Percentiles rank a stretch among this genome's conserved stretches.
phyloP scores from a whole-genome alignment of 495 filamentous ascomycete species.

The Polyplosphaeria fusca region DNA sequence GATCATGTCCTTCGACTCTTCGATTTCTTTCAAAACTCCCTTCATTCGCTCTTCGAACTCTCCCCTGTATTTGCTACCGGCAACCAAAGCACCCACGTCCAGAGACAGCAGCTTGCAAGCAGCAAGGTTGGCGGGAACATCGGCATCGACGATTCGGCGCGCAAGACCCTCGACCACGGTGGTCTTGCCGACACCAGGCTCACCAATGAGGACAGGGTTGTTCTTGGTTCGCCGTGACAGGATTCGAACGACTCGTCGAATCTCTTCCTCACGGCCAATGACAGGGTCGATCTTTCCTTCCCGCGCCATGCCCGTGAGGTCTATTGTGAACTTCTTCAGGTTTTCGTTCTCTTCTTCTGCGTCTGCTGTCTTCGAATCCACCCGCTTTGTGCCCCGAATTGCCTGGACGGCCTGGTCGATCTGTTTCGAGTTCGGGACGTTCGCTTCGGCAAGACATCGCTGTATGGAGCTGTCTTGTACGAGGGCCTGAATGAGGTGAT shows the following conservation, averaged over 20 bases:
- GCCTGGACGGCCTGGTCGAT: conserved; percentile 82
- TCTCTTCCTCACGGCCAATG: conserved; percentile 96
- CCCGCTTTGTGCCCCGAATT: conserved; percentile 84
- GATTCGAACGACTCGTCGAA: conserved; percentile 88
- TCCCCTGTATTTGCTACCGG: conserved; percentile 95
- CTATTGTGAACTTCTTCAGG: conserved; percentile 94
- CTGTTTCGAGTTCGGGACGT: conserved; percentile 86
- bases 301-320: conserved; percentile 89
- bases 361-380: conserved; percentile 94
- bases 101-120: conserved; percentile 90
- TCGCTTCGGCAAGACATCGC: conserved; percentile 72
- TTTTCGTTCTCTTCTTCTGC: conserved; percentile 87
- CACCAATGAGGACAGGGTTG: conserved; percentile 93
- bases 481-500: conserved; percentile 83
- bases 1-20: conserved; percentile 94
- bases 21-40: conserved; percentile 93
- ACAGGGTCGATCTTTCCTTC: conserved; percentile 98
- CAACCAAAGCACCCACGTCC: conserved; percentile 90
- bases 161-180: conserved; percentile 98
- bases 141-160: conserved; percentile 87
- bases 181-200: conserved; percentile 97
- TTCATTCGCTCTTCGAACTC: conserved; percentile 99
- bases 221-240: conserved; percentile 95
- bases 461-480: conserved; percentile 75
- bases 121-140: conserved; percentile 93